These are phyloP conservation scores for Tubosaeta sp. DNA, from an alignment of 768 basidiomycete genomes.

Conservation along the genomic window DNA sequence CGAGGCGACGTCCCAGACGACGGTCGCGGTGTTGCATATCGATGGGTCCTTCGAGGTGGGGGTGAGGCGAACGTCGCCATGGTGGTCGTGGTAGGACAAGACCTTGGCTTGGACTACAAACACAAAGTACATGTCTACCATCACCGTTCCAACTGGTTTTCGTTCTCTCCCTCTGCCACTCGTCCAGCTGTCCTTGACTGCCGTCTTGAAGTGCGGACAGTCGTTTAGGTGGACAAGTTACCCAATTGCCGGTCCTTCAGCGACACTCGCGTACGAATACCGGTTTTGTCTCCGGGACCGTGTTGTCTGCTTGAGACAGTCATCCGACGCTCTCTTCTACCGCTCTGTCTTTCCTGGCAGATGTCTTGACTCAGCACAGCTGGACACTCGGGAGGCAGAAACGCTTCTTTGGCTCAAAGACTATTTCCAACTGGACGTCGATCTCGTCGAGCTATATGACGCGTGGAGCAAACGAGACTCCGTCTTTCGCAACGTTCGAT, in stretches of 20 bases:
- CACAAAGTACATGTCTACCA: slow-evolving; percentile 4
- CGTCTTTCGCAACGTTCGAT: slow-evolving; percentile 62
- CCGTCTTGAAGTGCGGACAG: slow-evolving; percentile 79
- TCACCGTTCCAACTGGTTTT: slow-evolving; percentile 39
- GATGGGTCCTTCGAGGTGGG: slow-evolving; percentile 49
- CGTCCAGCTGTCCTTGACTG: slow-evolving; percentile 71
- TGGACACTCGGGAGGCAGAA: slow-evolving; percentile 47
- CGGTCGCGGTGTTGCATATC: slow-evolving; percentile 26
- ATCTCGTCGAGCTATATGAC: slow-evolving; percentile 65
- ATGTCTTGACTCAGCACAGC: slow-evolving; percentile 30
- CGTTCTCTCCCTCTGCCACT: slow-evolving; percentile 55
- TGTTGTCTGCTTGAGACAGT: slow-evolving; percentile 79
- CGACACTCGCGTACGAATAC: slow-evolving; percentile 54
- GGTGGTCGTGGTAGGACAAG: background rate
- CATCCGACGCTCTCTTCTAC: slow-evolving; percentile 60
- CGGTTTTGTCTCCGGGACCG: slow-evolving; percentile 77
- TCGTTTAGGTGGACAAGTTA: slow-evolving; percentile 77
- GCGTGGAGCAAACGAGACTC: slow-evolving; percentile 72
- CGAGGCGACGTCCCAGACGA: slow-evolving; percentile 24
- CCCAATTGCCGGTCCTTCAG: slow-evolving; percentile 18
- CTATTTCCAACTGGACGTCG: slow-evolving; percentile 86
- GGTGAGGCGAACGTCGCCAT: slow-evolving; percentile 58
- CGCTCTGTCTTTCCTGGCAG: slow-evolving; percentile 58
- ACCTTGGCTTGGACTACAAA: background rate
- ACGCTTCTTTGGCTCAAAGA: slow-evolving; percentile 73